phyloP scores from a whole-genome alignment of 495 filamentous ascomycete species.

The Neurospora intermedia region DNA sequence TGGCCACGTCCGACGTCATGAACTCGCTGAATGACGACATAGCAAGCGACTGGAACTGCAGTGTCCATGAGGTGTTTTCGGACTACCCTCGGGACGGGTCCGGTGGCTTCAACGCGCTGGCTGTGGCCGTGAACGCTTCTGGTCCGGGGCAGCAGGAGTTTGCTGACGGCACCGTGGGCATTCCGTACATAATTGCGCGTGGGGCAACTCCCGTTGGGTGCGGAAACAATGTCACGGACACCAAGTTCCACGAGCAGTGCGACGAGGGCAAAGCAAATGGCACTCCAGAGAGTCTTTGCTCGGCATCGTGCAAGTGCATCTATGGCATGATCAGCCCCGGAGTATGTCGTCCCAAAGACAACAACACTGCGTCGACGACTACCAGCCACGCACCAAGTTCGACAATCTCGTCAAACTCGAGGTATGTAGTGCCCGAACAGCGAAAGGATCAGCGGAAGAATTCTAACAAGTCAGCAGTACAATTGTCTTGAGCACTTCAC shows the following conservation, averaged over 20 bases:
- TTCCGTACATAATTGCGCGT: constrained; percentile 41
- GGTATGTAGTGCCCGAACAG: constrained; percentile 2
- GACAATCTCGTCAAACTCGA: constrained; percentile 8
- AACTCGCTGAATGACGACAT: constrained; percentile 28
- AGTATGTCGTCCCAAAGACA: constrained; percentile 14
- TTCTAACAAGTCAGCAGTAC: constrained; percentile 1
- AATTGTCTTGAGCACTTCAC: neutral
- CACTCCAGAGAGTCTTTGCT: constrained; percentile 28
- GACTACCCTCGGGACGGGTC: constrained; percentile 29
- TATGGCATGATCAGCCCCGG: constrained; percentile 17
- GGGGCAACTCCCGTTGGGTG: constrained; percentile 38
- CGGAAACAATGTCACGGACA: constrained; percentile 34
- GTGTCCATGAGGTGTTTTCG: constrained; percentile 38
- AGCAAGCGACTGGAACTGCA: constrained; percentile 38
- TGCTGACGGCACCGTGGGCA: constrained; percentile 29
- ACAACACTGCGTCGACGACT: constrained; percentile 7
- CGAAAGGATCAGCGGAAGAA: neutral
- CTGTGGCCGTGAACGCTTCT: constrained; percentile 34
- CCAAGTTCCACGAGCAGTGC: constrained; percentile 32
- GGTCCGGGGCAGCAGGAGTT: constrained; percentile 29
- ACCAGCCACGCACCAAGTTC: constrained; percentile 7
- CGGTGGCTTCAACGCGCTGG: constrained; percentile 34
- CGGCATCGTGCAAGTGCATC: constrained; percentile 30
- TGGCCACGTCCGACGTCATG: constrained; percentile 30
- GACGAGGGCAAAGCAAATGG: constrained; percentile 33